Percentiles rank a stretch among this genome's conserved stretches.
These are phyloP conservation scores for Atalantia buxifolia DNA, from an alignment of 345 rosid genomes.

Conservation along the genomic window DNA sequence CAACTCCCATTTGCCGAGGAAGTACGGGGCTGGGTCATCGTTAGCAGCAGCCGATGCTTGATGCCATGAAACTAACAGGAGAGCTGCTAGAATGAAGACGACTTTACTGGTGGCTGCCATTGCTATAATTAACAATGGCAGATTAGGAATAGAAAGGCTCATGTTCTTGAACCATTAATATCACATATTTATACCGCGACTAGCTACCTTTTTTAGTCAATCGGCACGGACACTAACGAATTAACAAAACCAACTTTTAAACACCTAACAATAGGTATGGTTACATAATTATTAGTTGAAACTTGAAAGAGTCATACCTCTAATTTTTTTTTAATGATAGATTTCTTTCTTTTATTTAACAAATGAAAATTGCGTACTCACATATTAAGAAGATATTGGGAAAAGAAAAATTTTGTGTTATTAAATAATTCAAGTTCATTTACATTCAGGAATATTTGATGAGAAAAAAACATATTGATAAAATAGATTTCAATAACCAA, in stretches of 20 bases:
- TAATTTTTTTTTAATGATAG: too few species aligned
- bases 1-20: slow-evolving; percentile 57
- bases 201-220: background rate
- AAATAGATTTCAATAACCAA: too few species aligned
- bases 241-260: background rate
- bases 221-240: background rate
- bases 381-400: too few species aligned
- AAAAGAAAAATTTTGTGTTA: too few species aligned
- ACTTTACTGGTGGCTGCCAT: background rate
- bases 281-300: too few species aligned
- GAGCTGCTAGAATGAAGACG: background rate
- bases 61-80: background rate
- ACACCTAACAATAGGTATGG: background rate
- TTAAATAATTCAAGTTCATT: too few species aligned
- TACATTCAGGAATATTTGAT: too few species aligned
- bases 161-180: background rate
- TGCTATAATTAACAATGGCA: background rate
- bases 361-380: too few species aligned
- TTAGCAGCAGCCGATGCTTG: background rate
- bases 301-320: too few species aligned
- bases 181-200: background rate
- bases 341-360: too few species aligned
- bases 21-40: background rate
- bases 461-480: too few species aligned
- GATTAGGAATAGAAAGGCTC: background rate